These are phyloP conservation scores for Botrytis paeoniae DNA, from an alignment of 2,329 filamentous ascomycete species.

Conservation along the genomic window DNA sequence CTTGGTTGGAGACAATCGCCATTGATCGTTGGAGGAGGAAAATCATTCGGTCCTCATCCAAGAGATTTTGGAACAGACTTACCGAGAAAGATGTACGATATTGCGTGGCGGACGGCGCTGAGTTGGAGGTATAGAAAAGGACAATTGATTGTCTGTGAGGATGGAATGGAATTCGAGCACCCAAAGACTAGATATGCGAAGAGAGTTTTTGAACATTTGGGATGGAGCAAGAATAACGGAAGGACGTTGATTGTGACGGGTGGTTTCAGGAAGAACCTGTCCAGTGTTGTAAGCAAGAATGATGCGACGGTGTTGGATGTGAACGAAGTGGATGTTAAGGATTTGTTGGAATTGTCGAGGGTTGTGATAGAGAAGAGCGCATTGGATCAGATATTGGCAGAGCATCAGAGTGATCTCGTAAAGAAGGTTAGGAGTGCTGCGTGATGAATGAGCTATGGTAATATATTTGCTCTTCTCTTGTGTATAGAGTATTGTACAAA, in stretches of 20 bases:
- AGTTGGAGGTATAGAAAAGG: conserved; percentile 87
- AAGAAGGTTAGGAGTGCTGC: conserved; percentile 28
- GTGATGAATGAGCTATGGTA: conserved; percentile 24
- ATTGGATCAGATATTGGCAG: conserved; percentile 68
- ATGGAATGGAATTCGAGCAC: conserved; percentile 63
- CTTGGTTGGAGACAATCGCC: conserved; percentile 79
- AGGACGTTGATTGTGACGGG: conserved; percentile 74
- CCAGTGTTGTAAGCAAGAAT: conserved; percentile 58
- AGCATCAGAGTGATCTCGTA: conserved; percentile 66
- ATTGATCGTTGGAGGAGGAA: conserved; percentile 79
- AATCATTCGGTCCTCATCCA: conserved; percentile 84
- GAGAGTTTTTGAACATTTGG: conserved; percentile 67
- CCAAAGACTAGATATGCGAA: conserved; percentile 56
- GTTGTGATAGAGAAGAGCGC: conserved; percentile 84
- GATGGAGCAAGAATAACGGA: conserved; percentile 60
- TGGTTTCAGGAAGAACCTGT: conserved; percentile 58
- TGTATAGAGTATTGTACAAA: conserved; percentile 13
- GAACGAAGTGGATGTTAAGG: conserved; percentile 91
- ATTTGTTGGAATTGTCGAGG: conserved; percentile 79
- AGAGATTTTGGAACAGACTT: conserved; percentile 84
- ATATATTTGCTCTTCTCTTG: conserved; percentile 13
- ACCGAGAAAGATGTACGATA: conserved; percentile 87
- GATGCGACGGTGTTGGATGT: conserved; percentile 68
- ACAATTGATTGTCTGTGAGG: conserved; percentile 81
- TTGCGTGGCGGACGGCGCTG: conserved; percentile 91